Percentiles rank a stretch among this genome's conserved stretches.
Conservation (phyloP, 805 yeast genomes). For the Saccharomycopsis capsularis region DNA sequence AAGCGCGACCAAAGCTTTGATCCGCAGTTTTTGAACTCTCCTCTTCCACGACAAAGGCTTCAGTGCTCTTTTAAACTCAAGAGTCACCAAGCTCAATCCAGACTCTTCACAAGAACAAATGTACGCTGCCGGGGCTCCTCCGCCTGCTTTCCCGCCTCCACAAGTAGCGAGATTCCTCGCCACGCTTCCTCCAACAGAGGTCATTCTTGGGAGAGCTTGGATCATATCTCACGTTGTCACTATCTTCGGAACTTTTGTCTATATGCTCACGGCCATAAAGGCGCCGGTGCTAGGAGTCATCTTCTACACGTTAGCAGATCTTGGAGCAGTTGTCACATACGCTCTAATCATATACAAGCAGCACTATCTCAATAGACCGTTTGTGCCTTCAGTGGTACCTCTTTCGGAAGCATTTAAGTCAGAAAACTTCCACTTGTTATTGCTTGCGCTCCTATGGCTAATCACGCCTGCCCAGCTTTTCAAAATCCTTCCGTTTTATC, state of each 20-base stretch:
- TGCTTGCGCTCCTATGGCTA: conserved; percentile 16
- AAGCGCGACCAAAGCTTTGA: too few species aligned
- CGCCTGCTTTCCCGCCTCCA: conserved; percentile 10
- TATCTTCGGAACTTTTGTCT: conserved; percentile 9
- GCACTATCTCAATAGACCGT: conserved; percentile 7
- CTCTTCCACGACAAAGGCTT: too few species aligned
- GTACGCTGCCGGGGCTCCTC: too few species aligned
- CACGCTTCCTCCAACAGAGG: conserved; percentile 6
- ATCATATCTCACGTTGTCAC: conserved; percentile 11
- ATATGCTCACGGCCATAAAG: conserved; percentile 12
- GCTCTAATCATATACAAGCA: conserved; percentile 5
- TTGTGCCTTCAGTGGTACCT: conserved; percentile 15
- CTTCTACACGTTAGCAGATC: conserved; percentile 10
- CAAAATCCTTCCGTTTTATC: conserved; percentile 21
- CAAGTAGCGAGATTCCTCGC: conserved; percentile 1
- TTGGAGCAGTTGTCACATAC: conserved; percentile 17
- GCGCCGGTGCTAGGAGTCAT: conserved; percentile 7
- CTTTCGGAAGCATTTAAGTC: conserved; percentile 18
- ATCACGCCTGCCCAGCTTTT: conserved; percentile 17
- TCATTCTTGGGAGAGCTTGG: conserved; percentile 9
- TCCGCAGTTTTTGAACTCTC: too few species aligned
- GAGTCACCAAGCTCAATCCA: too few species aligned
- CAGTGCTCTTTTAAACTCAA: too few species aligned
- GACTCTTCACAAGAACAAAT: too few species aligned
- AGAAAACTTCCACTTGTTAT: conserved; percentile 22